Evolutionary conservation across 2,329 filamentous ascomycete genomes (phyloP).

Genomic region (Malbranchea zuffiana): DNA sequence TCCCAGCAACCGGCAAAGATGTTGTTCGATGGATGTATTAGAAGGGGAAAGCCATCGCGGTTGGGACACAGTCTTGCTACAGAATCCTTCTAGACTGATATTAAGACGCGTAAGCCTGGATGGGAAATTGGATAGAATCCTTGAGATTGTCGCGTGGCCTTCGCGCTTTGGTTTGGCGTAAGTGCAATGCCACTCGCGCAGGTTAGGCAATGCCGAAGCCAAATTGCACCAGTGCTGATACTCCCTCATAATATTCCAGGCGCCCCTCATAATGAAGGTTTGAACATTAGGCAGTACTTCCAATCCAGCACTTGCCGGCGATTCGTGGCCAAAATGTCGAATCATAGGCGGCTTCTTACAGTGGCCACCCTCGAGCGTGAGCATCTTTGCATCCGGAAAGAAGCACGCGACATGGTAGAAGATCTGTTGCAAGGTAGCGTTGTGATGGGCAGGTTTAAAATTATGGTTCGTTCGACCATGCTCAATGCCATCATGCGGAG

Average conservation of each 20-base stretch:
- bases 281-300: slow-evolving; percentile 46
- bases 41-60: slow-evolving; percentile 37
- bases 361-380: slow-evolving; percentile 68
- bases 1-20: slow-evolving; percentile 57
- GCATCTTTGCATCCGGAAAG: slow-evolving; percentile 51
- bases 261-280: slow-evolving; percentile 61
- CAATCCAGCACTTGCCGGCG: slow-evolving; percentile 27
- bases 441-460: slow-evolving; percentile 40
- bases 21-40: slow-evolving; percentile 41
- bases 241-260: slow-evolving; percentile 64
- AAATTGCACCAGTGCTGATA: slow-evolving; percentile 53
- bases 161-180: slow-evolving; percentile 63
- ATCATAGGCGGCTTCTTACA: slow-evolving; percentile 64
- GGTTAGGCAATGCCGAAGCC: slow-evolving; percentile 51
- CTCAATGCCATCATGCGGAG: slow-evolving; percentile 21
- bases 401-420: slow-evolving; percentile 51
- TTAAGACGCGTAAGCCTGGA: slow-evolving; percentile 51
- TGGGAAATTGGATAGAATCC: slow-evolving; percentile 50
- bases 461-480: slow-evolving; percentile 22
- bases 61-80: slow-evolving; percentile 50
- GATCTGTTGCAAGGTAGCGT: slow-evolving; percentile 59
- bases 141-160: slow-evolving; percentile 59
- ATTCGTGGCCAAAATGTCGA: slow-evolving; percentile 40
- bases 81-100: slow-evolving; percentile 61
- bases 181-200: slow-evolving; percentile 45